phyloP scores from a whole-genome alignment of 768 basidiomycete species.

The Tricholoma flavovirens region DNA sequence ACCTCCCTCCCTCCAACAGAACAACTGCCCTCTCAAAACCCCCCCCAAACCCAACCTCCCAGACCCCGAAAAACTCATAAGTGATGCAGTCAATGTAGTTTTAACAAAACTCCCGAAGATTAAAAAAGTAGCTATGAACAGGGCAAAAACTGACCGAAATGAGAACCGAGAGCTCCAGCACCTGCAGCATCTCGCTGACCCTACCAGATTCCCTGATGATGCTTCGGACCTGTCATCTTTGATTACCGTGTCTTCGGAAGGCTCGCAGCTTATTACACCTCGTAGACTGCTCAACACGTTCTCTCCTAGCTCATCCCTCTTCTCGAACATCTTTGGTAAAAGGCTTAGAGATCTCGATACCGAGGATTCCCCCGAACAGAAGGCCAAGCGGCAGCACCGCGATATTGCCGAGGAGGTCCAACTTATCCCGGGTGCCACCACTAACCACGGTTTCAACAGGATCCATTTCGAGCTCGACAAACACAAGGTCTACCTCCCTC shows the following conservation, averaged over 20 bases:
- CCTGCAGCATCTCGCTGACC: neutral
- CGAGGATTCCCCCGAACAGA: neutral
- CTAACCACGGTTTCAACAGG: neutral
- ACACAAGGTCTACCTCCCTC: constrained; percentile 6
- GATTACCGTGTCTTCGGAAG: neutral
- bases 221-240: neutral
- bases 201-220: neutral
- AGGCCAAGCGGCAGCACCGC: constrained; percentile 1
- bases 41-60: too few relatives aligned
- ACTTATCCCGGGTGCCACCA: neutral
- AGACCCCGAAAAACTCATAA: too few relatives aligned
- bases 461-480: constrained; percentile 1
- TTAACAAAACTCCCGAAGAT: neutral
- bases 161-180: neutral
- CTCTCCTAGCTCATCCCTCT: too few relatives aligned
- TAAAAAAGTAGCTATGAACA: neutral
- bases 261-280: neutral
- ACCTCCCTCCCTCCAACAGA: too few relatives aligned
- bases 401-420: neutral
- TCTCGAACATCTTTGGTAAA: too few relatives aligned
- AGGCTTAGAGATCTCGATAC: neutral
- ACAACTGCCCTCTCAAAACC: too few relatives aligned
- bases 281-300: neutral
- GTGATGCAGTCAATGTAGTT: too few relatives aligned
- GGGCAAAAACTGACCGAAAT: neutral